Base-by-base conservation (phyloP, 2,329 filamentous ascomycete genomes). In the Neonectria hederae region DNA sequence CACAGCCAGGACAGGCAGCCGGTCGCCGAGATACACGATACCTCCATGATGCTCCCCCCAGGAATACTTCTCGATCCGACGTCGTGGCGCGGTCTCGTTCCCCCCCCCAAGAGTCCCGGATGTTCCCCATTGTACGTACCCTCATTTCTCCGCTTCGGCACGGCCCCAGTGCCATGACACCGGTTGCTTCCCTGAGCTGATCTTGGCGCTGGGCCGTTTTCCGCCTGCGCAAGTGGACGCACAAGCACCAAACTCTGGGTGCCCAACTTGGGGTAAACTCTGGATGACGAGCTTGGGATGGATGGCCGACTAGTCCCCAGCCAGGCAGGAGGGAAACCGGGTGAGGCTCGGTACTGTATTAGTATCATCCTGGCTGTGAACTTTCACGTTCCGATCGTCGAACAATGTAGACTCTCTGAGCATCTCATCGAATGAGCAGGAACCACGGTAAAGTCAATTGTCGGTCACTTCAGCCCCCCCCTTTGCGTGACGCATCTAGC, bases 171-270 rank as follows among this genome's bases (percentile, higher is more conserved):
- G 7, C 46, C 54, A 40, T 26, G 38, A 45, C 38, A 40, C 28
- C 59, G 59, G 46, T 8, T 30, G 17, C 14, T 21, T 57, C 21
- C 22, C 53, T 48, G 54, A 57, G 32, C 59, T 48, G 54, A 57
- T 24, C 59, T 62, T 62, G 59, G 59, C 59, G 13, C 22, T 57
- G 40, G 13, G 28, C 53, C 59, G 53, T 51, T 54, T 53, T 46
- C 46, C 53, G 32, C 22, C 28, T 30, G 26, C 52, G 21, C 35
- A 38, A 38, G 35, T 38, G 35, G 11, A 38, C 3, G 32, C 32
- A 38, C 32, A 38, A 38, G 32, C 35, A 38, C 35, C 38, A 42
- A 42, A 42, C 38, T 21, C 6, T 19, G 38, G 35, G 7, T 38
- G 35, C 3, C 35, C n/a, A 42, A 21, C 38, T 21, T 42, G n/a